Evolutionary conservation across 2,329 filamentous ascomycete genomes (phyloP).

Genomic region (Alternaria conjuncta): DNA sequence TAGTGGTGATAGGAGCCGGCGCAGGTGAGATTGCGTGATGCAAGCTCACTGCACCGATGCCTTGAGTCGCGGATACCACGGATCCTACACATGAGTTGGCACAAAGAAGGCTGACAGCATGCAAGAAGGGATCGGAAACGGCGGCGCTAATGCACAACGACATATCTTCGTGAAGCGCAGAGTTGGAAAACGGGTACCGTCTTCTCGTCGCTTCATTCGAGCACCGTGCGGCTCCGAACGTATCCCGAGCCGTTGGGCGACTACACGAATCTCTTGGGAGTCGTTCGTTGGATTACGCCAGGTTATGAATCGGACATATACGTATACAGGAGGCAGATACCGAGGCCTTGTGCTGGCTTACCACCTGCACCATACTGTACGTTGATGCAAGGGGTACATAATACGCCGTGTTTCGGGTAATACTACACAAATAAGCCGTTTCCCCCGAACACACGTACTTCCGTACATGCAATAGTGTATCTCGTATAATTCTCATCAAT

Average conservation of each 20-base stretch:
- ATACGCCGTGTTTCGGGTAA: background rate
- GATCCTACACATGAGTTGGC: background rate
- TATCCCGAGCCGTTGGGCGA: background rate
- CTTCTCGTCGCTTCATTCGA: background rate
- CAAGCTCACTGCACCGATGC: background rate
- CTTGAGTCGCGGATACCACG: background rate
- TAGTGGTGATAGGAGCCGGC: slow-evolving; percentile 45
- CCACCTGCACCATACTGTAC: background rate
- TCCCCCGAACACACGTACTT: background rate
- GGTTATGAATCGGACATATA: background rate
- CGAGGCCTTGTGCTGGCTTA: background rate
- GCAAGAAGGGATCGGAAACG: background rate
- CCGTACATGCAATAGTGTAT: background rate
- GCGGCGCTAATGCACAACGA: background rate
- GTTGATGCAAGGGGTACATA: background rate
- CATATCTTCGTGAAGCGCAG: background rate
- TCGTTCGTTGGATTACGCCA: background rate
- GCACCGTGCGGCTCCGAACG: background rate
- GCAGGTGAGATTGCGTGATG: slow-evolving; percentile 32
- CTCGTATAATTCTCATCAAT: background rate
- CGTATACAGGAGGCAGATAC: background rate
- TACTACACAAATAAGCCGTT: background rate
- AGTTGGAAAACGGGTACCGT: background rate
- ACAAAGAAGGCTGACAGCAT: background rate
- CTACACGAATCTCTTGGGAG: background rate